Base-by-base conservation (phyloP, 495 filamentous ascomycete species). In the Parachaetomium inaequale region DNA sequence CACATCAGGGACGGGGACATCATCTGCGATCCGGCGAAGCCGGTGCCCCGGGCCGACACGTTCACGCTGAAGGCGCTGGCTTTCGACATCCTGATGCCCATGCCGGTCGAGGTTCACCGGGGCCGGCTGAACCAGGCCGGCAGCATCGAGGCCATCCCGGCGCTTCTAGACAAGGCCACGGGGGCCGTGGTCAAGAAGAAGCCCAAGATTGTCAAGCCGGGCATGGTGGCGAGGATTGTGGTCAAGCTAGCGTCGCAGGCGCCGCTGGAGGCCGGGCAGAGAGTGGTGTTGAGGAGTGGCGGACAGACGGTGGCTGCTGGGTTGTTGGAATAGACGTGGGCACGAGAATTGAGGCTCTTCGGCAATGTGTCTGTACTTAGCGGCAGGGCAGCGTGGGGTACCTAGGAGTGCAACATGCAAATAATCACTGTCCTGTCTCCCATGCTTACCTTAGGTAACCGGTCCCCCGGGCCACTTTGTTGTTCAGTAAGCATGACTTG, bases 281-380 rank as follows among this genome's bases (percentile, higher is more conserved):
- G 89, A 68, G 84, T 98, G 53, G 87, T 98, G n/a, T 72, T 98
- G 38, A 80, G 94, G 58, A 85, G 82, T 55, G 85, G 84, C 54
- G 93, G 93, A 7, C 81, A 88, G 56, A 97, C 93, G 31, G 80
- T 97, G 40, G 93, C 91, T 7, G 93, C 92, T 32, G 93, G 93
- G 23, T 78, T 96, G 63, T 72, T 96, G 62, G 91, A 94, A 71
- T 90, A 79, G 70, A 45, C 61, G 5, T 43, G 31, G 25, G 17
- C 43, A 8, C 32, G 55, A 53, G 25, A 50, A 25, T 38, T 64
- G 58, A 67, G 59, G 56, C 59, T 61, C 64, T 64, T 67, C 51
- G 45, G 64, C 29, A 50, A 28, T 32, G 14, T 17, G 42, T 26
- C 15, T 57, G 26, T 26, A 46, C 19, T 21, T 29, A 19, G 19